phyloP scores from a whole-genome alignment of 306 rosid genomes.

The Albizia julibrissin region DNA sequence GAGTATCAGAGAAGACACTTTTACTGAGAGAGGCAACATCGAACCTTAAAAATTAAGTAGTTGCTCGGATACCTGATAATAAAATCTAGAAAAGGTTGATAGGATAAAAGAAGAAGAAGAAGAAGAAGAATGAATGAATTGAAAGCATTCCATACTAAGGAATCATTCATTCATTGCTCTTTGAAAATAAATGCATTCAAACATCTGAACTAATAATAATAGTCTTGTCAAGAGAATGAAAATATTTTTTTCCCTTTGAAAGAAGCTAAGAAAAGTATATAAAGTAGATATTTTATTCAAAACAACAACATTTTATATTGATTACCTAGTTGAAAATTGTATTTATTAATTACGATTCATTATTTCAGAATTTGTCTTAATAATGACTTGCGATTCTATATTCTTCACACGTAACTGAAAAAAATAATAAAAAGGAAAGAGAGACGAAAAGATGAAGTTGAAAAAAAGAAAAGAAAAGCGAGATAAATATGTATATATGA shows the following conservation, averaged over 20 bases:
- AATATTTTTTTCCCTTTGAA: no score
- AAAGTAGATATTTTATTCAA: not conserved
- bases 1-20: no score
- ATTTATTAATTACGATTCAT: not conserved
- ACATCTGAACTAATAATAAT: not conserved
- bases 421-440: no score
- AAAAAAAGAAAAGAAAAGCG: not conserved
- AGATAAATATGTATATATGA: not conserved
- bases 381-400: not conserved
- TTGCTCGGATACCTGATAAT: no score
- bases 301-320: not conserved
- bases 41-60: no score
- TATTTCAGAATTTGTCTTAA: not conserved
- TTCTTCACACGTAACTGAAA: not conserved
- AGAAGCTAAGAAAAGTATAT: not conserved
- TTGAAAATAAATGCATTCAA: constrained; percentile 22
- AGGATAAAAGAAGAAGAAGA: no score
- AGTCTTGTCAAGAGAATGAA: no score
- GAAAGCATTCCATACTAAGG: not conserved
- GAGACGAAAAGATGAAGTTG: not conserved
- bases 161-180: not conserved
- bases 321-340: not conserved
- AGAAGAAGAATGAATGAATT: not conserved
- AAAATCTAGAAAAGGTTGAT: no score
- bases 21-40: no score